Percentiles rank a stretch among this genome's conserved stretches.
These are phyloP conservation scores for Citrus australasica DNA, from an alignment of 345 rosid species.

Conservation along the genomic window DNA sequence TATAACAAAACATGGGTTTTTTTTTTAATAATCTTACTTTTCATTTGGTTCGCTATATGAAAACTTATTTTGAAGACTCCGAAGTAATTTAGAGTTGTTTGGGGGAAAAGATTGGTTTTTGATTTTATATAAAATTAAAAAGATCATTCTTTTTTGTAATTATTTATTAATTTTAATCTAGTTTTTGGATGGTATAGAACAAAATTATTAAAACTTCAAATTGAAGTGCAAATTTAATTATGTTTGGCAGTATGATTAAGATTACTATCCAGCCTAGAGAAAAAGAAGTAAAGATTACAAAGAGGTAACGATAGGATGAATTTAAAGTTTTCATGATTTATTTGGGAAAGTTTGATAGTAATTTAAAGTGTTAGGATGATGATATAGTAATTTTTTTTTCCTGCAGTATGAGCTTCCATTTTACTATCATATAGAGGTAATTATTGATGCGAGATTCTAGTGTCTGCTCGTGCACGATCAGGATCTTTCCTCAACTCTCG, in stretches of 20 bases:
- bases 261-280: conserved; percentile 82
- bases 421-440: conserved; percentile 31
- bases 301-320: conserved; percentile 74
- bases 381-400: background rate
- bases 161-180: background rate
- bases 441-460: no score
- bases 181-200: background rate
- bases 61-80: no score
- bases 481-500: no score
- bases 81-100: no score
- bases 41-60: no score
- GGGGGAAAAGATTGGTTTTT: no score
- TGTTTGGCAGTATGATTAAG: conserved; percentile 66
- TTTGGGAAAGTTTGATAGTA: background rate
- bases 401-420: conserved; percentile 92
- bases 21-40: no score
- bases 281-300: conserved; percentile 58
- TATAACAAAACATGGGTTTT: no score
- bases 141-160: background rate
- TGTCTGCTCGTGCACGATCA: no score
- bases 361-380: background rate
- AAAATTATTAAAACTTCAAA: background rate
- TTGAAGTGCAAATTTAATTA: conserved; percentile 13
- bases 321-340: conserved; percentile 1
- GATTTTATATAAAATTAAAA: background rate